A percentile compares a stretch with the other conserved stretches of the same genome.
Conservation (phyloP, 176 grass and related monocot genomes). For the Aegilops bicornis region DNA sequence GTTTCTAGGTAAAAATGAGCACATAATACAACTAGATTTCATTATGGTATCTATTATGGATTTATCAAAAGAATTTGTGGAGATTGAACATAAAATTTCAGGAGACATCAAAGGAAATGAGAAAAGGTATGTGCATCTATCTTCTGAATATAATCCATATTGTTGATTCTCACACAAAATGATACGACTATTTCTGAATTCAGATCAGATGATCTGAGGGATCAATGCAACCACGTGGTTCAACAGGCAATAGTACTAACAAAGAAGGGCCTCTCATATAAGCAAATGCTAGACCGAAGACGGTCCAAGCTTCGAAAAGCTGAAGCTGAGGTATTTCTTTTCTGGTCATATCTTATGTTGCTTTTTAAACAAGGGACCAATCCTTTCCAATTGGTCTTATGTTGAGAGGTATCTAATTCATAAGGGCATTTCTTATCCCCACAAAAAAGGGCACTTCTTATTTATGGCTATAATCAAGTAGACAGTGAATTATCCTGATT, state of each 20-base stretch:
- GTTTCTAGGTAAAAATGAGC: conserved; percentile 54
- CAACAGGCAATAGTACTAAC: conserved; percentile 56
- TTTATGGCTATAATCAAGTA: neutral
- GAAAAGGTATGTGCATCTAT: conserved; percentile 44
- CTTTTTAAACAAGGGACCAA: neutral
- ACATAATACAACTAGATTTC: conserved; percentile 59
- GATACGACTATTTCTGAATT: conserved; percentile 38
- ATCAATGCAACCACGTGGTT: conserved; percentile 57
- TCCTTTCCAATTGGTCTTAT: neutral
- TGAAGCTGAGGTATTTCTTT: conserved; percentile 69
- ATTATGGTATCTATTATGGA: conserved; percentile 62
- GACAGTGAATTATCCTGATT: neutral
- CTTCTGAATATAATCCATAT: neutral
- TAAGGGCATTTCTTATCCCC: neutral
- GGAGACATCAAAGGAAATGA: conserved; percentile 50
- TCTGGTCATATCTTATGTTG: neutral
- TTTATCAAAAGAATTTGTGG: conserved; percentile 65
- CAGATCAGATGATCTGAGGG: conserved; percentile 56
- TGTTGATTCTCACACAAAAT: conserved; percentile 18
- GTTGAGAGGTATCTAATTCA: neutral
- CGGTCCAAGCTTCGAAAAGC: conserved; percentile 69
- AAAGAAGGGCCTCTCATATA: conserved; percentile 71
- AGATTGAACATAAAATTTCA: conserved; percentile 55
- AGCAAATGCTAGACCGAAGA: conserved; percentile 75
- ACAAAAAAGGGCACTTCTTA: neutral